Base-by-base conservation (phyloP, 2,329 filamentous ascomycete species). In the Westerdykella ornata region DNA sequence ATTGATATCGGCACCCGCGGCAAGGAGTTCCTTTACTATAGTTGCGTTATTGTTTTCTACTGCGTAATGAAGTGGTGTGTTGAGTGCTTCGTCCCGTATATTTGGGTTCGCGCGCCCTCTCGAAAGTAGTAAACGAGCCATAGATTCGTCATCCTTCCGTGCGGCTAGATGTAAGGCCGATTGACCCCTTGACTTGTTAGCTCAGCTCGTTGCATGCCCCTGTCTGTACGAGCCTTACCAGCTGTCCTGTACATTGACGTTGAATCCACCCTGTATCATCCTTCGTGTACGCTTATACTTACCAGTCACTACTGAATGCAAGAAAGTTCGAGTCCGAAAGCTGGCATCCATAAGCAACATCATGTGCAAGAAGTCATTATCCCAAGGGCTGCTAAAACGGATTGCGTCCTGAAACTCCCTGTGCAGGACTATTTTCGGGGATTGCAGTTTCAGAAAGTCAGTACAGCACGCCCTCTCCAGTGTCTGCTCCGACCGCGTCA, bases 51-150 rank as follows among this genome's bases (percentile, higher is more conserved):
- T 31, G 7, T 14, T 44, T 5, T 36, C 36, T 14, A 44, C 42
- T 2, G 42, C 42, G 22, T 41, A 38, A 17, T 44, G 42, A 19
- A 44, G 35, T 31, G 42, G 42, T 3, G 42, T 41, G 19, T 44
- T 44, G 13, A 35, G 38, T n/a, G 38, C n/a, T 11, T 40, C 31
- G 26, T 44, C 42, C 2, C 35, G 34, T 6, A 28, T 19, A 13
- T 44, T 40, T 2, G 35, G 38, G 12, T 44, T 38, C n/a, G 38
- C 11, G n/a, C 38, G 29, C 14, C 41, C 36, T 15, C 31, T 31
- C 3, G 26, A 14, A 4, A 44, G 13, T 7, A 44, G 34, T 17
- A 18, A 34, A 15, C 28, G 5, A 7, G 41, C 42, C 2, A 44
- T 32, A 4, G 40, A 14, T 18, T 41, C 42, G 7, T 38, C 26